A percentile compares a stretch with the other conserved stretches of the same genome.
Evolutionary conservation across 148 eudicot genomes (phyloP).

Genomic region (Agrostemma githago): DNA sequence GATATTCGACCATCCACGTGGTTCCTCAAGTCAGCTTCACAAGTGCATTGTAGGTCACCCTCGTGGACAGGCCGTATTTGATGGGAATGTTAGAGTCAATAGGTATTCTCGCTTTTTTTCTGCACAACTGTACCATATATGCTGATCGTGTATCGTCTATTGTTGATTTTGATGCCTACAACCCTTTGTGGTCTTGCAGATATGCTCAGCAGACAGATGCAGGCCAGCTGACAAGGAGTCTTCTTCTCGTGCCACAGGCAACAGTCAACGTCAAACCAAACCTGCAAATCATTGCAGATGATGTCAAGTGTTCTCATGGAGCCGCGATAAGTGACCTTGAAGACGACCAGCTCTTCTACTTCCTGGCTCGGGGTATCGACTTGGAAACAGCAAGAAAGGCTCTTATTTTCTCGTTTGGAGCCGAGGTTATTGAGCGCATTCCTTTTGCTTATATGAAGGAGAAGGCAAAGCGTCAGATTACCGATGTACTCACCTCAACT

Average conservation of each 20-base stretch:
- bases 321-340: constrained; percentile 87
- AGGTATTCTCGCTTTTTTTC: constrained; percentile 36
- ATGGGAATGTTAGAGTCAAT: constrained; percentile 86
- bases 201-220: constrained; percentile 92
- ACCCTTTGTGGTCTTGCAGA: constrained; percentile 32
- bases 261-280: constrained; percentile 84
- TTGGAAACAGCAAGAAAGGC: constrained; percentile 68
- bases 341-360: constrained; percentile 83
- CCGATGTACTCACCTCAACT: constrained; percentile 45
- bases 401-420: constrained; percentile 74
- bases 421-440: constrained; percentile 68
- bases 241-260: constrained; percentile 83
- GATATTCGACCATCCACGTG: constrained; percentile 85
- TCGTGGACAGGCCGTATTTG: constrained; percentile 84
- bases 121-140: background rate
- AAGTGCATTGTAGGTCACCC: constrained; percentile 95
- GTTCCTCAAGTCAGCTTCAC: constrained; percentile 75
- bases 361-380: constrained; percentile 84
- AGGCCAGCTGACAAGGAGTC: constrained; percentile 85
- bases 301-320: constrained; percentile 95
- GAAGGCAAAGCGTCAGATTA: constrained; percentile 51
- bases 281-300: constrained; percentile 87
- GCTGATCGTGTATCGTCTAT: background rate
- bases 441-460: constrained; percentile 45
- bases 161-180: background rate